phyloP scores from a whole-genome alignment of 2,329 filamentous ascomycete genomes.

The Botrytis hyacinthi region DNA sequence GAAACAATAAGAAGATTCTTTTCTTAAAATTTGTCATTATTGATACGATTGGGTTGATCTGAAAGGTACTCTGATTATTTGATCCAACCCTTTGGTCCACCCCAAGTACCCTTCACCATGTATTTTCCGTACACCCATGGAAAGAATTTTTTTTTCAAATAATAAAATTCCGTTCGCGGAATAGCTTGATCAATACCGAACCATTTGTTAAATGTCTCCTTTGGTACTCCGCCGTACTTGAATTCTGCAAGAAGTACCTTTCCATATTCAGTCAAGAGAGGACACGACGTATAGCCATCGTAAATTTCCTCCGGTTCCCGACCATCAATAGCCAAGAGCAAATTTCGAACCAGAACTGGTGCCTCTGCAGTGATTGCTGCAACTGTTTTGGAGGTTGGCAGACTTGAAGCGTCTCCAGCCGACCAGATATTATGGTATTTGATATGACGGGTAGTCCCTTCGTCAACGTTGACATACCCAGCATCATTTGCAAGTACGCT shows the following conservation, averaged over 20 bases:
- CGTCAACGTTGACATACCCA: conserved; percentile 58
- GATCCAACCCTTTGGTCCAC: conserved; percentile 53
- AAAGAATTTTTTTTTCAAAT: conserved; percentile 66
- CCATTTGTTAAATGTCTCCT: conserved; percentile 57
- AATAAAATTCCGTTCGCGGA: conserved; percentile 57
- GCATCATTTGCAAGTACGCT: conserved; percentile 54
- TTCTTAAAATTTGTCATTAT: neutral
- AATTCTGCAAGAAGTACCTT: conserved; percentile 65
- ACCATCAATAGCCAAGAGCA: conserved; percentile 47
- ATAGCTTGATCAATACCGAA: conserved; percentile 57
- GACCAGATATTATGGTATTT: conserved; percentile 59
- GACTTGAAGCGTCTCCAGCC: conserved; percentile 56
- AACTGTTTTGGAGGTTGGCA: conserved; percentile 57
- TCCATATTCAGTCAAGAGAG: conserved; percentile 54
- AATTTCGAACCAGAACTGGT: conserved; percentile 50
- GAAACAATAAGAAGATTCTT: neutral
- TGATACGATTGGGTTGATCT: neutral
- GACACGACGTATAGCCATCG: conserved; percentile 57
- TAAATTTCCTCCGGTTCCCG: conserved; percentile 46
- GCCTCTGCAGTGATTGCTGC: conserved; percentile 53
- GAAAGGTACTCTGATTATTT: neutral
- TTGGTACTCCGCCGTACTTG: conserved; percentile 61
- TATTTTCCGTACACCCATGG: conserved; percentile 62
- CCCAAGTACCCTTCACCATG: conserved; percentile 63
- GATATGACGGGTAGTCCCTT: conserved; percentile 51